Percentiles rank a stretch among this genome's conserved stretches.
phyloP scores from a whole-genome alignment of 352 stramenopile species.

The Phytopythium cucurbitacearum region DNA sequence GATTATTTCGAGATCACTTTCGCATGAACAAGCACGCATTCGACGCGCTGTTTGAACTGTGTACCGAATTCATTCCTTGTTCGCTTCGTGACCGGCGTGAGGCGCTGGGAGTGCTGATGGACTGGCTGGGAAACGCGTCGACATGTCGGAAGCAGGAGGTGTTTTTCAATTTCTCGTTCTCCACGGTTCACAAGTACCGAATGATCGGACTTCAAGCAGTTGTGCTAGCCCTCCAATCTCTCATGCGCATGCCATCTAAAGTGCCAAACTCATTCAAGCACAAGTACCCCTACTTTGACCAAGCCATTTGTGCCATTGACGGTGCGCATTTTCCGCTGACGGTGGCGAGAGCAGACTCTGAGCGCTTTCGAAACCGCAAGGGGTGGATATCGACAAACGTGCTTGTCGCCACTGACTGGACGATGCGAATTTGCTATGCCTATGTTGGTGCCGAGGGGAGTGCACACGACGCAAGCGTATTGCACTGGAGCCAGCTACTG shows the following conservation, averaged over 20 bases:
- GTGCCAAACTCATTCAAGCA: constrained; percentile 2
- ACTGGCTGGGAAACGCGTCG: constrained; percentile 5
- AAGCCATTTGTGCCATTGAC: constrained; percentile 12
- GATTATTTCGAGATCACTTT: constrained; percentile 6
- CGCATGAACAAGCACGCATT: constrained; percentile 3
- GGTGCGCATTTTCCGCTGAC: constrained; percentile 9
- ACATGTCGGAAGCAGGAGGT: constrained; percentile 5
- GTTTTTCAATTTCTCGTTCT: constrained; percentile 7
- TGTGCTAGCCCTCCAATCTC: background rate
- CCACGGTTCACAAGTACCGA: constrained; percentile 7
- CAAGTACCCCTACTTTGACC: constrained; percentile 7
- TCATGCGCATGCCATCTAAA: constrained; percentile 1
- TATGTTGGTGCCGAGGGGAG: constrained; percentile 8
- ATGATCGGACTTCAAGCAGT: constrained; percentile 4
- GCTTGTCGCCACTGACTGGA: constrained; percentile 10
- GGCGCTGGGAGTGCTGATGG: background rate
- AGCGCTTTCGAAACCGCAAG: constrained; percentile 9
- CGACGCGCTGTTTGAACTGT: constrained; percentile 5
- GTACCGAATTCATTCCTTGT: background rate
- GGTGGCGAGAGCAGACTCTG: constrained; percentile 7
- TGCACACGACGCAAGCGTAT: constrained; percentile 10
- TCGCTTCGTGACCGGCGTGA: constrained; percentile 1
- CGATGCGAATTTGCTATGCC: constrained; percentile 4
- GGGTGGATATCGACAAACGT: constrained; percentile 4
- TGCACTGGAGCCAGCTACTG: constrained; percentile 8